Evolutionary conservation across 108 stramenopile genomes (phyloP).

Genomic region (Epithemia pelagica): DNA sequence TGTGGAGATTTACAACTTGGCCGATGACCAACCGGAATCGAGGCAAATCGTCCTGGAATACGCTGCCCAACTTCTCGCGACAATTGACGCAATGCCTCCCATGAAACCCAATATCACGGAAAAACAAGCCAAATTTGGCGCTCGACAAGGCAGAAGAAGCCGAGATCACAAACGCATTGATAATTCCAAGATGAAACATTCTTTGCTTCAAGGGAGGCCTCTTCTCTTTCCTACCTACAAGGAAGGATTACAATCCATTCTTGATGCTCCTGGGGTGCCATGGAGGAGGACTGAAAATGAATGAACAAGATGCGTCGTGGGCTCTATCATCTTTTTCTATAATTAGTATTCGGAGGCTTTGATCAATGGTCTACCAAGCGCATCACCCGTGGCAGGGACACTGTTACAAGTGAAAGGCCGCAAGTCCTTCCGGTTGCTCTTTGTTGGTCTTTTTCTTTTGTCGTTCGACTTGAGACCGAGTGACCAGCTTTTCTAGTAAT

Average conservation of each 20-base stretch:
- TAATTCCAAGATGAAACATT: constrained; percentile 38
- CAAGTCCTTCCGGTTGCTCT: constrained; percentile 4
- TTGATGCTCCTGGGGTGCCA: constrained; percentile 18
- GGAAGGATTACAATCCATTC: constrained; percentile 43
- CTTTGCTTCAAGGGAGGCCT: constrained; percentile 18
- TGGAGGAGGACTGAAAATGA: no score
- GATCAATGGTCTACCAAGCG: no score
- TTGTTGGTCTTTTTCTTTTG: not conserved
- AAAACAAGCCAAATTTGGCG: constrained; percentile 5
- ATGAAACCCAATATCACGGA: no score
- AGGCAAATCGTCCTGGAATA: constrained; percentile 39
- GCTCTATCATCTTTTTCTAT: no score
- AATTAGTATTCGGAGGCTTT: no score
- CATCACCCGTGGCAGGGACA: no score
- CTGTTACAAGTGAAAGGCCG: not conserved
- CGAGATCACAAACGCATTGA: constrained; percentile 46
- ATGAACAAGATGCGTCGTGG: no score
- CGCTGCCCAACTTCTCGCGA: constrained; percentile 24
- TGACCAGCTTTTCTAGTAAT: constrained; percentile 71
- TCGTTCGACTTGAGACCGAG: constrained; percentile 51
- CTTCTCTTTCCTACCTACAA: constrained; percentile 55
- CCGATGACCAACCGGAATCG: constrained; percentile 56
- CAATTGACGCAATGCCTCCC: constrained; percentile 11
- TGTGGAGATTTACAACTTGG: constrained; percentile 45
- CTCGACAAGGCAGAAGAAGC: constrained; percentile 36